Evolutionary conservation across 2,329 filamentous ascomycete genomes (phyloP).

Genomic region (Dryadomyces quercus-mongolicae): DNA sequence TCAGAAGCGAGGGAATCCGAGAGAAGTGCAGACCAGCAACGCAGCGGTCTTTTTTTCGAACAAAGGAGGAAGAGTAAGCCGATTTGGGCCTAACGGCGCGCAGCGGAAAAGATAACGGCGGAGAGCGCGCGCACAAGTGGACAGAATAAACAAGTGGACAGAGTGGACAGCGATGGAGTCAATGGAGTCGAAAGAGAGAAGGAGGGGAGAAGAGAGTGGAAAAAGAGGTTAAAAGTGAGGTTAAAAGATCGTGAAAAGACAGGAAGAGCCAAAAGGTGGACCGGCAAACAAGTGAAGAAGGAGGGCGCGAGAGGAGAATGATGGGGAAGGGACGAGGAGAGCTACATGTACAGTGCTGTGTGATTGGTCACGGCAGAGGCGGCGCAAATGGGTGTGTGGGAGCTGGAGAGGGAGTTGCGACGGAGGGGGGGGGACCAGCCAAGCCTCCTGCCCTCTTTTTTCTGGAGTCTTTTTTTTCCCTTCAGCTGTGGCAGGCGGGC

Average conservation of each 20-base stretch:
- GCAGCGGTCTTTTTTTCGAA: neutral
- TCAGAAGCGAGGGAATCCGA: neutral
- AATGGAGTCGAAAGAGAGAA: neutral
- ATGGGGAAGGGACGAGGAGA: neutral
- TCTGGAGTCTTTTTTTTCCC: neutral
- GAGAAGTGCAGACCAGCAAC: neutral
- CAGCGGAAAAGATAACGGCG: neutral
- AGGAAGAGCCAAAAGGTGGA: neutral
- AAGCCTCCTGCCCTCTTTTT: neutral
- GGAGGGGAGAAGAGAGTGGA: neutral
- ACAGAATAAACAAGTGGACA: neutral
- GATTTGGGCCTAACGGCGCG: neutral
- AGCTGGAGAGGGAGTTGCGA: neutral
- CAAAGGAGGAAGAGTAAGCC: neutral
- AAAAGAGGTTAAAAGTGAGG: neutral
- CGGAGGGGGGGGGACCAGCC: neutral
- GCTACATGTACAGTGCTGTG: neutral
- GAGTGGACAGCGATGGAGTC: neutral
- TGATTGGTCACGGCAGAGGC: neutral
- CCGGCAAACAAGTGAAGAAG: neutral
- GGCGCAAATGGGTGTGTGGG: neutral
- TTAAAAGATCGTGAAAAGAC: neutral
- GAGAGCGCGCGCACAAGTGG: neutral
- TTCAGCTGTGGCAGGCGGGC: conserved; percentile 1
- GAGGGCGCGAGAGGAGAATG: neutral